Conservation (phyloP, 495 filamentous ascomycete genomes). For the Aspergillus carlsbadensis region DNA sequence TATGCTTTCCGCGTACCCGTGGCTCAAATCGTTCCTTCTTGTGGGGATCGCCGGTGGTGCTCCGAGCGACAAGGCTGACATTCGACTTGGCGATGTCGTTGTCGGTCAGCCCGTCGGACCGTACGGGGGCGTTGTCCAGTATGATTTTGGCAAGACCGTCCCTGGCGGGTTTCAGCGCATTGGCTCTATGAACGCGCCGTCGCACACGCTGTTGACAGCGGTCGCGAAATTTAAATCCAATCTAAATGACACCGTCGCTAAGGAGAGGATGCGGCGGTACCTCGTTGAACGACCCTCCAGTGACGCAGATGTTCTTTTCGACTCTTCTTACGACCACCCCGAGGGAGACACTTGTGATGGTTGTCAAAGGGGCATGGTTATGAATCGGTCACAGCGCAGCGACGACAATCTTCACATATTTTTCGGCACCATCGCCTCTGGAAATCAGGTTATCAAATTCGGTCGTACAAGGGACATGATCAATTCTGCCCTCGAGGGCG, state of each 20-base stretch:
- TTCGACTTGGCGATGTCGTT: slow-evolving; percentile 3
- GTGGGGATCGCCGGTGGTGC: slow-evolving; percentile 1
- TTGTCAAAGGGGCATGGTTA: background rate
- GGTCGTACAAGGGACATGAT: background rate
- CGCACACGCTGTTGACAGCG: background rate
- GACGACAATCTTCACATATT: background rate
- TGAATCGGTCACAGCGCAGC: background rate
- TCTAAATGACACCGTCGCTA: background rate
- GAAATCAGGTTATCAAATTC: slow-evolving; percentile 1
- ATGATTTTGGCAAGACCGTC: slow-evolving; percentile 1
- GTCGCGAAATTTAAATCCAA: background rate
- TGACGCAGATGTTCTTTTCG: background rate
- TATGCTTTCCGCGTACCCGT: background rate
- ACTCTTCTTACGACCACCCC: background rate
- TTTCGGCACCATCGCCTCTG: background rate
- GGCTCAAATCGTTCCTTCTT: background rate
- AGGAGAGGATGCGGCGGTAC: background rate
- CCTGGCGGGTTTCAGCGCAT: background rate
- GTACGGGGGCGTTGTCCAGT: slow-evolving; percentile 6
- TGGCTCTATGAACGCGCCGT: background rate
- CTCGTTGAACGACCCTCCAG: background rate
- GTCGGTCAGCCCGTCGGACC: background rate
- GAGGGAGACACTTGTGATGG: background rate
- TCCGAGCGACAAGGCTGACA: background rate
- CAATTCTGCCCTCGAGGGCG: background rate